Evolutionary conservation across 352 stramenopile genomes (phyloP).

Genomic region (Pythium phragmitis): DNA sequence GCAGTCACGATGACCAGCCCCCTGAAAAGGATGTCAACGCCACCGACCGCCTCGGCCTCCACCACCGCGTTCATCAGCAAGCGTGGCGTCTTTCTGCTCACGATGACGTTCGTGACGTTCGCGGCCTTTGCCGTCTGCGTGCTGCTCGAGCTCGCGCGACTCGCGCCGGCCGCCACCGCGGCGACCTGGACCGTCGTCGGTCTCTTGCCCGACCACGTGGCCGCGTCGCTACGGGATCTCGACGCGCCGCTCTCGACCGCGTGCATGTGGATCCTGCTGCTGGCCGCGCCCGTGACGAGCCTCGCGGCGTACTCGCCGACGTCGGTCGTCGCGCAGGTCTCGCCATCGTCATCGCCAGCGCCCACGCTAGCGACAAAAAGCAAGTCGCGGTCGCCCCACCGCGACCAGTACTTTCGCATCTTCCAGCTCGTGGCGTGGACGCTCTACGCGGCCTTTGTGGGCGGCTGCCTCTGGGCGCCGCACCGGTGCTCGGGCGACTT

Average conservation of each 20-base stretch:
- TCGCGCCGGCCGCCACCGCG: constrained; percentile 26
- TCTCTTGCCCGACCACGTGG: constrained; percentile 29
- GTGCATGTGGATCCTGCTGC: constrained; percentile 46
- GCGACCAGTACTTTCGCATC: constrained; percentile 62
- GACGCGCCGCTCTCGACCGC: constrained; percentile 37
- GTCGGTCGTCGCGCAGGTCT: constrained; percentile 38
- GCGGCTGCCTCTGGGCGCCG: constrained; percentile 36
- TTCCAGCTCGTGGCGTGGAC: constrained; percentile 66
- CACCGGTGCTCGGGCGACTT: constrained; percentile 43
- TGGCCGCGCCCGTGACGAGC: constrained; percentile 57
- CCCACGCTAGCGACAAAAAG: constrained; percentile 5
- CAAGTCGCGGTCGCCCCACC: constrained; percentile 13
- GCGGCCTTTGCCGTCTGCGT: constrained; percentile 64
- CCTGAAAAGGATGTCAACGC: neutral
- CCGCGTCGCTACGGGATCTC: constrained; percentile 26
- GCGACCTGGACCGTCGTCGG: constrained; percentile 6
- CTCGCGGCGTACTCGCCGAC: constrained; percentile 54
- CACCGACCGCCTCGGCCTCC: neutral
- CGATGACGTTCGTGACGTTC: constrained; percentile 55
- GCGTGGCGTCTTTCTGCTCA: constrained; percentile 54
- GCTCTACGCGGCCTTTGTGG: constrained; percentile 56
- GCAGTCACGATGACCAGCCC: no score
- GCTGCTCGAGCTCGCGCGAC: constrained; percentile 48
- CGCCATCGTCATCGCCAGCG: constrained; percentile 26
- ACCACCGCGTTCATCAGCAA: constrained; percentile 33